Evolutionary conservation across 495 filamentous ascomycete species (phyloP), one percentile per base, ranked within the genome.

Genomic region (Tuber aestivum): DNA sequence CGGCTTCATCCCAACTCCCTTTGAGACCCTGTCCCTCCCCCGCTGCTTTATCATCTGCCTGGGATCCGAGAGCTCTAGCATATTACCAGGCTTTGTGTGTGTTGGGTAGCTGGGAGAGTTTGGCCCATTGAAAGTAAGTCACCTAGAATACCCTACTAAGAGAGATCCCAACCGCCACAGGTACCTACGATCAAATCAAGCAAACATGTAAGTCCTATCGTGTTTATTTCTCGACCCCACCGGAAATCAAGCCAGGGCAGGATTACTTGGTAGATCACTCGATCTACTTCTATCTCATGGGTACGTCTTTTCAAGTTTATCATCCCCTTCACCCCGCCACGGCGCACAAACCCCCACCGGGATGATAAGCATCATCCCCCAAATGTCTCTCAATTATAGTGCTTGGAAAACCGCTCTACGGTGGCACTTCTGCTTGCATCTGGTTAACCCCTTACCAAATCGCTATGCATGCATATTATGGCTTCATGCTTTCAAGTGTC

Each of bases 241-340:
- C 87, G 77, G 87, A 94, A 76, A 92, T 97, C 70, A 90, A 95
- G 86, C 90, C 93, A 3, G 95, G 94, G 14, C 92, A 97, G 86
- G 95, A 99, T 84, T 99, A 99, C 85, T 84, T 99, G 77, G 95
- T 99, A 56, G 95, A 98, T 85, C 95, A 99, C 85, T 97, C 93
- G 82, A 98, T 99, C 78, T 99, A 99, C 87, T 99, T 99, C 83
- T 99, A 99, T 84, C 85, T 99, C 76, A 99, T 99, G 95, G 91
- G 90, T 91, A 85, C 84, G 89, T 85, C 77, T 72, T n/a, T 35
- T 65, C 6, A 35, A 65, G 56, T 65, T 65, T 65, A 35, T 65
- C n/a, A 32, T 20, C 27, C n/a, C n/a, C n/a, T 12, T 0, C 32
- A 61, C n/a, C n/a, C n/a, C 23, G 10, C 50, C 12, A 2, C 50